Base-by-base conservation (phyloP, 2,329 filamentous ascomycete genomes). In the Fusarium sarcochroum region DNA sequence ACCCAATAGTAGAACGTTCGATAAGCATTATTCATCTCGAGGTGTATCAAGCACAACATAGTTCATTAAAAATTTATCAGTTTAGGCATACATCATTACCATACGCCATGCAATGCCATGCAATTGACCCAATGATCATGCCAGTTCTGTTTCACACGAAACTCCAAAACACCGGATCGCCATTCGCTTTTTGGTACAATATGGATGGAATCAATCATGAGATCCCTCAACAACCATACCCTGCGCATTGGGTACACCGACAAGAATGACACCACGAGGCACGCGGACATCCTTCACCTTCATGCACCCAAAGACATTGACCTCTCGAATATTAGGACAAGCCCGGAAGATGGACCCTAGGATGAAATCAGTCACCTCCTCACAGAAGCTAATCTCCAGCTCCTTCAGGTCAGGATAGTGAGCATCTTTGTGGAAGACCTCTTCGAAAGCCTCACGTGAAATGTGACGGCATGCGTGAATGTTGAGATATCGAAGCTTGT, bases 391-490 rank as follows among this genome's bases (percentile, higher is more conserved):
- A 42, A 96, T 82, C 76, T 97, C 93, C 42, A 97, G 82, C 58
- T 91, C 87, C 63, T 83, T 82, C 34, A 98, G 83, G 13, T 88
- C 83, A 0, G 91, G 89, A 70, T 97, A 98, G 2, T 54, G 66
- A 44, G 85, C 87, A 23, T 84, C 84, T 10, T 81, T 79, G 7
- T 82, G 80, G 73, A 98, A 98, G 1, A 91, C 90, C 11, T 90
- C 85, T 65, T 93, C 89, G 61, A 97, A 94, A 0, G 92, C 89
- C 17, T 86, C 81, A 34, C 86, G 84, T 2, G 88, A 86, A 66
- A 98, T 94, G 76, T 97, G 91, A 5, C 95, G 90, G 75, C 93
- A 97, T 0, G 91, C 92, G 15, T 93, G 88, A n/a, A 98, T 83
- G 74, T 97, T 92, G 34, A 98, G 82, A 40, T 86, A 82, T 61